Conservation (phyloP, 352 stramenopile species). For the Phytophthora ramorum region DNA sequence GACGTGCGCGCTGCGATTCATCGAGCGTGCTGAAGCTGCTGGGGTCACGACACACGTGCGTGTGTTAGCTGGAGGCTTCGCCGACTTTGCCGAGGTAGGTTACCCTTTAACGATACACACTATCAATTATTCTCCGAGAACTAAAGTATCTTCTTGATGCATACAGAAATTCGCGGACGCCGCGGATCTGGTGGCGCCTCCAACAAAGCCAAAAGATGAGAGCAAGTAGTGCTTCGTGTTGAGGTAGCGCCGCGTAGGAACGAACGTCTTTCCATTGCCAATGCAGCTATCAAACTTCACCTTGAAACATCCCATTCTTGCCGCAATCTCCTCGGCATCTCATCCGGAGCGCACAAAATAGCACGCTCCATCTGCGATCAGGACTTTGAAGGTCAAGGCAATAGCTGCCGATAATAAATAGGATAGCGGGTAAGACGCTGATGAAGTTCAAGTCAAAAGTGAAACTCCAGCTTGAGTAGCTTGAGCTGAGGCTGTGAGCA, state of each 20-base stretch:
- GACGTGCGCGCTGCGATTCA: conserved; percentile 47
- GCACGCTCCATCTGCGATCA: not conserved
- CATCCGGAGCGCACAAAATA: not conserved
- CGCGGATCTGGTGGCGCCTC: conserved; percentile 9
- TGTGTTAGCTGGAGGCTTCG: conserved; percentile 33
- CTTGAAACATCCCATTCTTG: not conserved
- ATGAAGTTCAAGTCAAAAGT: not conserved
- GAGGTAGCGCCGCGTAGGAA: not conserved
- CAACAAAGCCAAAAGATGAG: not conserved
- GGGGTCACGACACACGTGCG: conserved; percentile 30
- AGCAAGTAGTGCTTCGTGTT: not conserved
- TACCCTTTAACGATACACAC: not conserved
- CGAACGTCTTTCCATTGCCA: not conserved
- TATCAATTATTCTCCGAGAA: not conserved
- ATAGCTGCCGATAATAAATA: not conserved
- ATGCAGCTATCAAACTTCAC: not conserved
- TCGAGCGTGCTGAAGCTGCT: conserved; percentile 25
- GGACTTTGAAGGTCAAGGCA: not conserved
- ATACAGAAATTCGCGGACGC: conserved; percentile 12
- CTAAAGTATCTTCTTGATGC: not conserved
- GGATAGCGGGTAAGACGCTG: not conserved
- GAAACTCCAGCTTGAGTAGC: not conserved
- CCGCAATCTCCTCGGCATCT: not conserved
- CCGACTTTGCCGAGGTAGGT: conserved; percentile 35
- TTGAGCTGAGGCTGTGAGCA: not conserved